Evolutionary conservation across 768 basidiomycete species (phyloP), one percentile per base, ranked within the genome.

Genomic region (Sarcodon sp.): DNA sequence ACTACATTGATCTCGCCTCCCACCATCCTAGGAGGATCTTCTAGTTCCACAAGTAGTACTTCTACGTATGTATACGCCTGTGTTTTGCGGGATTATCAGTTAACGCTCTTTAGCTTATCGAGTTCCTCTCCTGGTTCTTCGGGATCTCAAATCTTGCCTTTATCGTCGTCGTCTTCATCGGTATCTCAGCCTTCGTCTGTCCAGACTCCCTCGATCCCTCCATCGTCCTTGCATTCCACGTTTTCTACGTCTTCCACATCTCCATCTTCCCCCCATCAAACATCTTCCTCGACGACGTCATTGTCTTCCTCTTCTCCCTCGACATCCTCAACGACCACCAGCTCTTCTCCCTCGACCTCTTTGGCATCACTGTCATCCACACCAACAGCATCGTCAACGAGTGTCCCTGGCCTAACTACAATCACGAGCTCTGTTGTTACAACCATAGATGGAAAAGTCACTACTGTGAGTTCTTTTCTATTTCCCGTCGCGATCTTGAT

Each of bases 391-490:
- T 41, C 35, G n/a, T 47, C 39, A 15, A 15, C 27, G 15, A 41
- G 16, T 15, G 15, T 8, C 39, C 5, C 6, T 27, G 46, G 43
- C 8, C 48, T 50, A 31, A 50, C 48, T 7, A 54, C 53, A 1
- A 52, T 54, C 33, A 54, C 51, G n/a, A 47, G 48, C 16, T 38
- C 53, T 8, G 48, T 54, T 43, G 53, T 46, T 10, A 52, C 50
- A n/a, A 51, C 50, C 9, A 50, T 54, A 7, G 36, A 54, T 45
- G 53, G 53, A 10, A 37, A 37, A 10, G 44, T 47, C 6, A 46
- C 53, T 10, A 54, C 53, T 9, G 50, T 50, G 36, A 10, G 50
- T 46, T n/a, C 6, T 21, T 34, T 35, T 41, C 36, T 39, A 6
- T 21, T 15, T 33, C 27, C 34, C 33, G 3, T n/a, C 37, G 21